Conservation (phyloP, 441 rosid genomes). For the Mallotus japonicus region DNA sequence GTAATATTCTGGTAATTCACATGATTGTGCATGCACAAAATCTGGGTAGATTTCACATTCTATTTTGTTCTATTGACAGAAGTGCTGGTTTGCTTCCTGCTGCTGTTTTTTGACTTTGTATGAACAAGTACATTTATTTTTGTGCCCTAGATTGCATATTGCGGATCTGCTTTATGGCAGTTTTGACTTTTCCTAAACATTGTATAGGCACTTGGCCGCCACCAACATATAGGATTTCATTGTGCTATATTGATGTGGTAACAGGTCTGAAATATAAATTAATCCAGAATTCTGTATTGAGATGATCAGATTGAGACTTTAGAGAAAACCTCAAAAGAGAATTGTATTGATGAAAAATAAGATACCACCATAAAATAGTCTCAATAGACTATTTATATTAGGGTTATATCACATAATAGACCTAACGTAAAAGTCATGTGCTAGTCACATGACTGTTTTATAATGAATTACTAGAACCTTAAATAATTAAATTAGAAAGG, state of each 20-base stretch:
- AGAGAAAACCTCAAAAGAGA: too few species aligned
- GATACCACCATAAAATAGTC: too few species aligned
- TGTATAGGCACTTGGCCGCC: neutral
- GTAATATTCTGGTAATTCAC: neutral
- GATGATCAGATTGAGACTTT: too few species aligned
- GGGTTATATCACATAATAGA: too few species aligned
- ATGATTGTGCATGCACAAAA: neutral
- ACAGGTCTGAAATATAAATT: too few species aligned
- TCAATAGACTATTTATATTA: too few species aligned
- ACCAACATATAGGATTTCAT: neutral
- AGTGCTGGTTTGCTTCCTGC: neutral
- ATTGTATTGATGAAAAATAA: too few species aligned
- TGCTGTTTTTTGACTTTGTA: neutral
- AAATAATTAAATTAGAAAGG: too few species aligned
- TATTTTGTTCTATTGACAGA: neutral
- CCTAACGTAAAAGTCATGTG: too few species aligned
- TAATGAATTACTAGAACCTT: too few species aligned
- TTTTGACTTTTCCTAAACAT: neutral
- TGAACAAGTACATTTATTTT: neutral
- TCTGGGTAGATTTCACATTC: neutral
- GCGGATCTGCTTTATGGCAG: neutral
- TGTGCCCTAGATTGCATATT: neutral
- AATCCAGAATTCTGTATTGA: too few species aligned
- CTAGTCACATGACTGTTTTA: too few species aligned
- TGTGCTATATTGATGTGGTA: neutral